Evolutionary conservation across 1,284 basidiomycete genomes (phyloP), one percentile per base, ranked within the genome.

Genomic region (Exsudoporus floridanus): DNA sequence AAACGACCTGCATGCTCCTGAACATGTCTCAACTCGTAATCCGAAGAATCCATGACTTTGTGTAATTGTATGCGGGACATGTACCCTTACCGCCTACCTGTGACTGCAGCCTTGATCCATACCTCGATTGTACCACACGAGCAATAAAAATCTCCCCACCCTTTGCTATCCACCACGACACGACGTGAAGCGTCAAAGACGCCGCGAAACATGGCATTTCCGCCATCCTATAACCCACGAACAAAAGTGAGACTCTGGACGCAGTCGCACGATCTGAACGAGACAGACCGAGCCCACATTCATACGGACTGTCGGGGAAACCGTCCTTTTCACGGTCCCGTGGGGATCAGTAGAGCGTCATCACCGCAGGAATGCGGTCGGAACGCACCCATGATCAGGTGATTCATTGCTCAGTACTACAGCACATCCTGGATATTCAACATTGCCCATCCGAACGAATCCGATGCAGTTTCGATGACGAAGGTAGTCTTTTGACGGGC

Each of bases 391-490:
- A n/a, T 27, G 28, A 41, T 18, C 19, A 36, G 39, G 6, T 2
- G 28, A n/a, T 35, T 71, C 73, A 57, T 88, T 88, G 64, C 84
- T 86, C n/a, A 90, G 60, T 18, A 90, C 67, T 4, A 90, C 86
- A 1, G 73, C 86, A 55, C 88, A 90, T 18, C 82, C 85, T 16
- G 66, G 57, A 60, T 77, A 77, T 37, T 61, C 58, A 10, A 65
- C 57, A 63, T 82, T 73, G 21, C 89, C 88, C 61, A 70, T 70
- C 35, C 88, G 80, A 52, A 86, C 79, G 59, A 88, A 91, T n/a
- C 86, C 89, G 60, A 92, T 82, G 61, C 80, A 88, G 58, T 87
- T 83, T 23, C 61, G 74, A 41, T 77, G 66, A 14, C 72, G 61
- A 53, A 80, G 76, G 66, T 87, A 89, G 61, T 91, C 87, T 39